These are phyloP conservation scores for Lagenidium sp. DNA, from an alignment of 352 stramenopile genomes.

Conservation along the genomic window DNA sequence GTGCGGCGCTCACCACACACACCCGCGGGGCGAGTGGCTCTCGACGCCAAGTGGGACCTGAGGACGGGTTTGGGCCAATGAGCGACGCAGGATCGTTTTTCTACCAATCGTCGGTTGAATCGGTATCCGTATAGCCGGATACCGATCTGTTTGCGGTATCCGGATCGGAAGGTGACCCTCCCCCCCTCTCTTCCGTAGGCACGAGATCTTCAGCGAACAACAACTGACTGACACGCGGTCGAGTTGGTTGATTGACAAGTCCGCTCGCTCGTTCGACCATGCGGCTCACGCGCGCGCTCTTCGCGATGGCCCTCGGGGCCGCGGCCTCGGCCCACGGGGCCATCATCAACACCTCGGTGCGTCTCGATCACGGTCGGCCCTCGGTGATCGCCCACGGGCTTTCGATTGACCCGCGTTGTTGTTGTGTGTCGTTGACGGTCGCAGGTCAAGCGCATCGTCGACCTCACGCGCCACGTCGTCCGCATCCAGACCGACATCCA, in stretches of 20 bases:
- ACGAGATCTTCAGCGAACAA: no score
- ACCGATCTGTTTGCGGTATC: background rate
- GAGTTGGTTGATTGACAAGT: no score
- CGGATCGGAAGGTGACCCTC: slow-evolving; percentile 11
- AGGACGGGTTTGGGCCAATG: slow-evolving; percentile 12
- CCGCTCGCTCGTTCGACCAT: no score
- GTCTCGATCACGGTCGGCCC: no score
- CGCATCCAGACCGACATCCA: slow-evolving; percentile 61
- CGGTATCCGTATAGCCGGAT: slow-evolving; percentile 9
- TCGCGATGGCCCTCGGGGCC: slow-evolving; percentile 22
- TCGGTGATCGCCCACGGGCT: no score
- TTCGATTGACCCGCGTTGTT: background rate
- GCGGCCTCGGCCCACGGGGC: slow-evolving; percentile 23
- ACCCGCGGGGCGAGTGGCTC: slow-evolving; percentile 18
- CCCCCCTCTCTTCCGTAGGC: slow-evolving; percentile 7
- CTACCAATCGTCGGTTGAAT: background rate
- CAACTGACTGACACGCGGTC: no score
- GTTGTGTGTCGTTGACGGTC: slow-evolving; percentile 3
- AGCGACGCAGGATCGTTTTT: slow-evolving; percentile 2
- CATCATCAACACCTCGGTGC: slow-evolving; percentile 71
- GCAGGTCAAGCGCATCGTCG: slow-evolving; percentile 66
- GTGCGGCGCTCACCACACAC: background rate
- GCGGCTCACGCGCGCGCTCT: slow-evolving; percentile 10
- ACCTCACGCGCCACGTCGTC: slow-evolving; percentile 80
- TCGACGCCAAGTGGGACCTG: slow-evolving; percentile 7